phyloP scores from a whole-genome alignment of 495 filamentous ascomycete species.

The Acidiella bohemica region DNA sequence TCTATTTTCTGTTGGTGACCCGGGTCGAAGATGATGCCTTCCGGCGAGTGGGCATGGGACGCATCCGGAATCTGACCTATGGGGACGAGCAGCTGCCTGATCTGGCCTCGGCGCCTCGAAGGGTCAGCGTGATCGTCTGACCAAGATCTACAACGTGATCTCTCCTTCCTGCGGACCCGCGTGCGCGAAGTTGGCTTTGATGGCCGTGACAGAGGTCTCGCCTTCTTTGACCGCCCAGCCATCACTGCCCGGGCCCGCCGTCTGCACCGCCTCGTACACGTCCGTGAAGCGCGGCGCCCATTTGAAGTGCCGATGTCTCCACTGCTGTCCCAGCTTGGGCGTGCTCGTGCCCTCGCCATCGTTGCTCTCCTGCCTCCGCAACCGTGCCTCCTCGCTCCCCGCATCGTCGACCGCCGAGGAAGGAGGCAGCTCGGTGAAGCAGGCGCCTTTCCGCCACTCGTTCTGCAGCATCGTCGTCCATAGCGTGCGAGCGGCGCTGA shows the following conservation, averaged over 20 bases:
- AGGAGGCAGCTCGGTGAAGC: slow-evolving; percentile 62
- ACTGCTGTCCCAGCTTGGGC: background rate
- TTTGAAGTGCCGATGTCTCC: slow-evolving; percentile 70
- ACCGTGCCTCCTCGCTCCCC: slow-evolving; percentile 44
- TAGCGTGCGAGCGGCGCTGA: slow-evolving; percentile 53
- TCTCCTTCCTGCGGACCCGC: slow-evolving; percentile 50
- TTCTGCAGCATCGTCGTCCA: slow-evolving; percentile 82
- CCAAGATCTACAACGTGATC: slow-evolving; percentile 67
- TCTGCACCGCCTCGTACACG: slow-evolving; percentile 71
- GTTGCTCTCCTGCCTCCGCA: slow-evolving; percentile 44
- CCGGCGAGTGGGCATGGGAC: too few relatives aligned
- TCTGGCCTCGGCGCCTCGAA: background rate
- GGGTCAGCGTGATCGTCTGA: background rate
- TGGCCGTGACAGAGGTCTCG: slow-evolving; percentile 77
- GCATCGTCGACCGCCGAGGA: slow-evolving; percentile 33
- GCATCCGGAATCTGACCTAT: background rate
- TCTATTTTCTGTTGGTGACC: too few relatives aligned
- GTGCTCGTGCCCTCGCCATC: slow-evolving; percentile 26
- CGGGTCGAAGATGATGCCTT: too few relatives aligned
- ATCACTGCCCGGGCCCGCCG: slow-evolving; percentile 72
- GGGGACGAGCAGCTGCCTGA: too few relatives aligned
- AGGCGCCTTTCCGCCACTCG: slow-evolving; percentile 67
- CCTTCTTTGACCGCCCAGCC: slow-evolving; percentile 86
- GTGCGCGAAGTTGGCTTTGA: slow-evolving; percentile 88
- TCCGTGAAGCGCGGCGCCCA: slow-evolving; percentile 83